Evolutionary conservation across 2,329 filamentous ascomycete genomes (phyloP).

Genomic region (Bipolaris gigantea): DNA sequence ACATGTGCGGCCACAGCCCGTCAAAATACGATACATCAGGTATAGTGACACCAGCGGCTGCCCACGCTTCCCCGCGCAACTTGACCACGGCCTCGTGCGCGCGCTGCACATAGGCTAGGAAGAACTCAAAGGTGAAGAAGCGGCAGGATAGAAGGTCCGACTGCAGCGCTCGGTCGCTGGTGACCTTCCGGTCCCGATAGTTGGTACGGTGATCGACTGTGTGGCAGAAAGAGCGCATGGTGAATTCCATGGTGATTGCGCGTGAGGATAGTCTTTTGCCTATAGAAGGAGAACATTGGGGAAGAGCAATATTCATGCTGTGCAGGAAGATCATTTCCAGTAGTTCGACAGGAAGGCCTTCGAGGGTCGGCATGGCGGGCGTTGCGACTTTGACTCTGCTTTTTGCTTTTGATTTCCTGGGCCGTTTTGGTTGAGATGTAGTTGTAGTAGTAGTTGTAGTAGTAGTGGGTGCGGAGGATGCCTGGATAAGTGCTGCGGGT

Average conservation of each 20-base stretch:
- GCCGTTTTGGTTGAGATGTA: slow-evolving; percentile 12
- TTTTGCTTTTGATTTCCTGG: slow-evolving; percentile 14
- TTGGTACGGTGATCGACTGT: slow-evolving; percentile 38
- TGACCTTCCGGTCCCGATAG: slow-evolving; percentile 24
- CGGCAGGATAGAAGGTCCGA: slow-evolving; percentile 35
- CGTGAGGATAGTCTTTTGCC: slow-evolving; percentile 39
- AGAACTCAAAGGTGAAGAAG: slow-evolving; percentile 45
- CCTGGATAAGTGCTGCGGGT: slow-evolving; percentile 7
- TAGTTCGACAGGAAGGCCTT: slow-evolving; percentile 41
- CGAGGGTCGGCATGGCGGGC: slow-evolving; percentile 37
- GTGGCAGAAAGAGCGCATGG: slow-evolving; percentile 39
- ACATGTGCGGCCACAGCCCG: slow-evolving; percentile 36
- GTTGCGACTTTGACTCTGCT: slow-evolving; percentile 17
- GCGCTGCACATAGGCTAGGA: slow-evolving; percentile 36
- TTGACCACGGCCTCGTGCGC: slow-evolving; percentile 35
- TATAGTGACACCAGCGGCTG: slow-evolving; percentile 29
- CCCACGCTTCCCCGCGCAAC: slow-evolving; percentile 37
- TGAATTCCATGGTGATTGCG: slow-evolving; percentile 33
- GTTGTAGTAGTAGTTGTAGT: slow-evolving; percentile 8
- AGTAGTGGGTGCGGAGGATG: slow-evolving; percentile 11
- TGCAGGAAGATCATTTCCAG: slow-evolving; percentile 43
- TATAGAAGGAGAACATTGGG: slow-evolving; percentile 33
- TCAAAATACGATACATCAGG: slow-evolving; percentile 30
- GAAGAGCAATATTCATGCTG: slow-evolving; percentile 42
- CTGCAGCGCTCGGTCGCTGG: slow-evolving; percentile 27